These are phyloP conservation scores for Paraglomus brasilianum DNA, from an alignment of 192 early-diverging fungal species.

Conservation along the genomic window DNA sequence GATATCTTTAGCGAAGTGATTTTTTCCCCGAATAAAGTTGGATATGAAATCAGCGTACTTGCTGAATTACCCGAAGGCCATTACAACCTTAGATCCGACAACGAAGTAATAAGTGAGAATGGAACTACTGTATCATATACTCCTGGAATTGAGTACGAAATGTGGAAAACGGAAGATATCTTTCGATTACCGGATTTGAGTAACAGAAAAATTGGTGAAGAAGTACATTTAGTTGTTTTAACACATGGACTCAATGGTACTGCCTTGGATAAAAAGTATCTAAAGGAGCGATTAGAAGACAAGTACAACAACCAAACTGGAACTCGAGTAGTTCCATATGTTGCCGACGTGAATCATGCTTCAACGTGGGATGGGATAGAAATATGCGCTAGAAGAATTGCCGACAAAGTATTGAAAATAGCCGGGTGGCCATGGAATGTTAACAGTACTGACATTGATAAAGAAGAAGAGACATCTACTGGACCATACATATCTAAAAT, in stretches of 20 bases:
- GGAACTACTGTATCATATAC: neutral
- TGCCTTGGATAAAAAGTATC: constrained; percentile 42
- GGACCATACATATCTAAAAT: constrained; percentile 36
- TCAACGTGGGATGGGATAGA: constrained; percentile 49
- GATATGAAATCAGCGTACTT: constrained; percentile 15
- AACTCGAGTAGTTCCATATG: constrained; percentile 32
- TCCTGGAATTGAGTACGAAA: constrained; percentile 6
- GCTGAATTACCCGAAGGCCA: constrained; percentile 2
- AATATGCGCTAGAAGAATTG: constrained; percentile 41
- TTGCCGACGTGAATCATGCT: constrained; percentile 46
- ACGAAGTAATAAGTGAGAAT: neutral
- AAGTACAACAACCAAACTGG: constrained; percentile 22
- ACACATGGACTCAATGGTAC: constrained; percentile 47
- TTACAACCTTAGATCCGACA: neutral
- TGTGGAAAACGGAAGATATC: constrained; percentile 6
- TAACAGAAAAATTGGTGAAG: neutral
- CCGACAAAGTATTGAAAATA: constrained; percentile 38
- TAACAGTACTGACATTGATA: constrained; percentile 5
- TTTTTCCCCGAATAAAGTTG: neutral
- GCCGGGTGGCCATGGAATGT: too few relatives aligned
- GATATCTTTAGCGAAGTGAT: constrained; percentile 19
- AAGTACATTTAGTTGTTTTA: constrained; percentile 40
- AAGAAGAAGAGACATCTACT: constrained; percentile 16
- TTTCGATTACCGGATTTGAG: constrained; percentile 4
- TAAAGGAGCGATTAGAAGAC: constrained; percentile 43